Evolutionary conservation across 192 early-diverging fungal genomes (phyloP).

Genomic region (Glomus cerebriforme): DNA sequence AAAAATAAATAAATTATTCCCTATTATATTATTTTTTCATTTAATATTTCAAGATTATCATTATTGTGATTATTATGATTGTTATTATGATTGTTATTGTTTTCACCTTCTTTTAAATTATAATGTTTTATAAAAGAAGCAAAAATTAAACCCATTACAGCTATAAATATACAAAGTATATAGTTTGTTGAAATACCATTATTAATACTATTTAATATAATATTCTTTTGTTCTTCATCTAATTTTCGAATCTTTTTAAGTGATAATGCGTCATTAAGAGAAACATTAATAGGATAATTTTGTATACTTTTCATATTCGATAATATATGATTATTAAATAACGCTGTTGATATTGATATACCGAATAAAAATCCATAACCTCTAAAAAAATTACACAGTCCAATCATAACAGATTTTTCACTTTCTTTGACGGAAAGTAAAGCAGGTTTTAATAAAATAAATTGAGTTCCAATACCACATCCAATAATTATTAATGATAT

Average conservation of each 20-base stretch:
- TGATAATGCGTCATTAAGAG: neutral
- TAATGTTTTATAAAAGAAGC: slow-evolving; percentile 15
- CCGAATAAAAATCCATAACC: slow-evolving; percentile 3
- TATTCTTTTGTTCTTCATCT: neutral
- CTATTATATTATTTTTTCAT: neutral
- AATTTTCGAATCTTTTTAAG: neutral
- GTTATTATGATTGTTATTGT: neutral
- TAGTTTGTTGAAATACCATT: slow-evolving; percentile 1
- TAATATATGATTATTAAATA: slow-evolving; percentile 24
- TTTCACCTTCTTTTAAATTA: neutral
- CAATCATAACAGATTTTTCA: neutral
- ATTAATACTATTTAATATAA: neutral
- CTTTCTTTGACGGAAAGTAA: neutral
- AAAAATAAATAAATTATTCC: too few relatives aligned
- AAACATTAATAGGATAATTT: neutral
- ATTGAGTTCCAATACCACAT: slow-evolving; percentile 15
- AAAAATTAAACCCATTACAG: slow-evolving; percentile 11
- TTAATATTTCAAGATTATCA: neutral
- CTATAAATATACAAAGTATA: neutral
- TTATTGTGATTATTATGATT: neutral
- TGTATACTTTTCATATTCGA: neutral
- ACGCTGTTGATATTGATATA: slow-evolving; percentile 17
- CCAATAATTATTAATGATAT: slow-evolving; percentile 10
- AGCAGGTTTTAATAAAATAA: neutral
- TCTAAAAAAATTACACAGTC: slow-evolving; percentile 27